These are phyloP conservation scores for Sugiyamaella novakii DNA, from an alignment of 1,139 yeast species.

Conservation along the genomic window DNA sequence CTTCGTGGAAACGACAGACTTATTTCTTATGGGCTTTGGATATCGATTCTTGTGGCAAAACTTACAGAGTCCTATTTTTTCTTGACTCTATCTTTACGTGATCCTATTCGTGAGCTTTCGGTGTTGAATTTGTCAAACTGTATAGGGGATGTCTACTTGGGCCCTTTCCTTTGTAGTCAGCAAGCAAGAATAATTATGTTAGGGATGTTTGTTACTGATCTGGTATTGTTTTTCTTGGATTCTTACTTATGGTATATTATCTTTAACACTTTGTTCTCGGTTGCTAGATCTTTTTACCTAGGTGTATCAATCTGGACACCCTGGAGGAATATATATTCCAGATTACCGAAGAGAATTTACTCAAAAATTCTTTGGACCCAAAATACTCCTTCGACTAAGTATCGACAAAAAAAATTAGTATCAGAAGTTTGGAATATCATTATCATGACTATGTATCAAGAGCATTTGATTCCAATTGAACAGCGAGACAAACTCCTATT, in stretches of 20 bases:
- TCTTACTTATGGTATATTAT: constrained; percentile 89
- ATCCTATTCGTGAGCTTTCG: constrained; percentile 71
- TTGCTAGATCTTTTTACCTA: constrained; percentile 64
- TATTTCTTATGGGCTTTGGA: constrained; percentile 68
- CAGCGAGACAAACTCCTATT: constrained; percentile 57
- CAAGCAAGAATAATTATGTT: constrained; percentile 62
- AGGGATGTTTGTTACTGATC: constrained; percentile 63
- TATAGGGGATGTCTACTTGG: constrained; percentile 57
- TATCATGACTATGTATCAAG: constrained; percentile 72
- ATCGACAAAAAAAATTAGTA: constrained; percentile 50
- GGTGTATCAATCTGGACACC: constrained; percentile 86
- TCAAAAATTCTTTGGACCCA: constrained; percentile 62
- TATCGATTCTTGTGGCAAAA: constrained; percentile 68
- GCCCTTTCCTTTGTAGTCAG: constrained; percentile 54
- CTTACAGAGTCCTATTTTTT: constrained; percentile 81
- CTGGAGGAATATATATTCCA: constrained; percentile 77
- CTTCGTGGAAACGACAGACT: constrained; percentile 54
- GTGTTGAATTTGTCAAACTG: constrained; percentile 63
- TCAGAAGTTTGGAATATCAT: constrained; percentile 84
- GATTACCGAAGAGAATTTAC: constrained; percentile 72
- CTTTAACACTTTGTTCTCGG: constrained; percentile 74
- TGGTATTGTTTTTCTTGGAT: constrained; percentile 76
- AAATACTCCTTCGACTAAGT: constrained; percentile 43
- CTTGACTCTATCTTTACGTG: constrained; percentile 72
- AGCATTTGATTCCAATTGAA: constrained; percentile 73